phyloP scores from a whole-genome alignment of 176 grass and related monocot species.

The Oropetium thomaeum region DNA sequence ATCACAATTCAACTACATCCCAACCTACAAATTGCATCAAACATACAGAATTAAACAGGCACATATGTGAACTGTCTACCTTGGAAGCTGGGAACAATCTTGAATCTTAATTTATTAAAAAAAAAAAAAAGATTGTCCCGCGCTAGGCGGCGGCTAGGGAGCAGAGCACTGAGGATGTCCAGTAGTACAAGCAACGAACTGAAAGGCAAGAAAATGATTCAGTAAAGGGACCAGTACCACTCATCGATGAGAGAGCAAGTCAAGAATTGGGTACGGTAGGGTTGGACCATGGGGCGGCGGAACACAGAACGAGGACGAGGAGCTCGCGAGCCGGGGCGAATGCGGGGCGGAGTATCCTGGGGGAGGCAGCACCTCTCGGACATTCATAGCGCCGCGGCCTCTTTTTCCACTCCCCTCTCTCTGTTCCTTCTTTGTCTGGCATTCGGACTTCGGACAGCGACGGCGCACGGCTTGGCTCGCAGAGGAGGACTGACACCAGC shows the following conservation, averaged over 20 bases:
- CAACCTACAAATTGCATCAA: background rate
- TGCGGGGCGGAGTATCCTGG: conserved; percentile 42
- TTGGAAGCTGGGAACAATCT: background rate
- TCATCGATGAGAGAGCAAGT: background rate
- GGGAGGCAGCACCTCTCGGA: conserved; percentile 34
- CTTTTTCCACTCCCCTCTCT: conserved; percentile 15
- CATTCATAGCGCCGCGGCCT: conserved; percentile 2
- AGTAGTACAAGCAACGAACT: background rate
- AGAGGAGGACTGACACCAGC: background rate
- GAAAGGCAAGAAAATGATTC: conserved; percentile 1
- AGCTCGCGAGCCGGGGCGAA: background rate
- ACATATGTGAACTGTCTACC: background rate
- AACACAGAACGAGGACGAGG: background rate
- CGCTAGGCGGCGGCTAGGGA: background rate
- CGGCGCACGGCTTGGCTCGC: background rate
- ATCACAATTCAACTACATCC: conserved; percentile 17
- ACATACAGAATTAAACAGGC: background rate
- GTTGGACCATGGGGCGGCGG: background rate
- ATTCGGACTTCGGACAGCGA: conserved; percentile 25
- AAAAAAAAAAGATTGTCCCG: conserved; percentile 9
- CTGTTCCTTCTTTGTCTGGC: background rate
- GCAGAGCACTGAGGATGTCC: background rate
- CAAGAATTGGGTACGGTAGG: conserved; percentile 17
- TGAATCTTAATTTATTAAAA: background rate
- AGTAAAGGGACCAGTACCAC: background rate